Evolutionary conservation across 2,329 filamentous ascomycete genomes (phyloP).

Genomic region (Cladobotryum protrusum): DNA sequence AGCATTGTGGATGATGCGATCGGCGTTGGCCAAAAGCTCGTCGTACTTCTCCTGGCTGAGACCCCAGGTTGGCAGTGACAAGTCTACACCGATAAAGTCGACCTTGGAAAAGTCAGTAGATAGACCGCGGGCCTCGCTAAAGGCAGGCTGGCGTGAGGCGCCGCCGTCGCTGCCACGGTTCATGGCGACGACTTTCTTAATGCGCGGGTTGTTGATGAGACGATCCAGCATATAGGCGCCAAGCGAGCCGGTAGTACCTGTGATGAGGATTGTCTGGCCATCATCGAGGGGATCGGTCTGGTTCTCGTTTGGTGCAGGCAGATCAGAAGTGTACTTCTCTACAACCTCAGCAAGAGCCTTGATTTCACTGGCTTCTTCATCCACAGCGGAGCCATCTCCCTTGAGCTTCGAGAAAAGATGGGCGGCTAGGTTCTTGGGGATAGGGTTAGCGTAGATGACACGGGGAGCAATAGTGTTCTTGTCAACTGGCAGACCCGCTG

Average conservation of each 20-base stretch:
- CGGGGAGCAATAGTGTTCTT: slow-evolving; percentile 16
- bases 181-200: slow-evolving; percentile 20
- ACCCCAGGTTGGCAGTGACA: slow-evolving; percentile 22
- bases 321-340: slow-evolving; percentile 24
- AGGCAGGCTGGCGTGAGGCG: slow-evolving; percentile 30
- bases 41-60: slow-evolving; percentile 7
- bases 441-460: slow-evolving; percentile 25
- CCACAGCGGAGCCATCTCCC: slow-evolving; percentile 8
- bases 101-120: slow-evolving; percentile 31
- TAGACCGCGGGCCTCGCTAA: slow-evolving; percentile 33
- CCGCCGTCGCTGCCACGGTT: slow-evolving; percentile 31
- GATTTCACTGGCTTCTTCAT: not conserved
- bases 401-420: slow-evolving; percentile 8
- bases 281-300: slow-evolving; percentile 22
- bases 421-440: slow-evolving; percentile 20
- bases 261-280: slow-evolving; percentile 63
- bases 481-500: slow-evolving; percentile 13
- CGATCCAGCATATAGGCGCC: slow-evolving; percentile 62
- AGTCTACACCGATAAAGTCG: slow-evolving; percentile 44
- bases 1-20: slow-evolving; percentile 46
- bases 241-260: slow-evolving; percentile 82
- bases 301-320: slow-evolving; percentile 15
- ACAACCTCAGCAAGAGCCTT: slow-evolving; percentile 14
- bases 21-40: slow-evolving; percentile 9
- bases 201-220: slow-evolving; percentile 20